phyloP scores from a whole-genome alignment of 345 rosid genomes.

The Reutealis trisperma region DNA sequence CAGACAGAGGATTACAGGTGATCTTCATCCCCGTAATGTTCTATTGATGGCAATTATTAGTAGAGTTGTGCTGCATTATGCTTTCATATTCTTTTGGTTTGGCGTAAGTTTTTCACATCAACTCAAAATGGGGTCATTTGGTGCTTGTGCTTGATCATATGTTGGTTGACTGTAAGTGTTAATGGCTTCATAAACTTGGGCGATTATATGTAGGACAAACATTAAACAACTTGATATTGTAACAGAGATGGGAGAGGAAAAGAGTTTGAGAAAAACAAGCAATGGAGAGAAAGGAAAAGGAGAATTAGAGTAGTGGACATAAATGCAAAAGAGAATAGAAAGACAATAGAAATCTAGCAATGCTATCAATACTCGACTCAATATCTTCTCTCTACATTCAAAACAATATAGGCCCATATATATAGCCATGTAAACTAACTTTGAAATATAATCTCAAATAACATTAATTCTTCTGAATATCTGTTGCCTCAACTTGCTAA shows the following conservation, averaged over 20 bases:
- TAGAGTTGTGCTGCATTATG: neutral
- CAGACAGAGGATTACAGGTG: slow-evolving; percentile 75
- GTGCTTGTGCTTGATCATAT: neutral
- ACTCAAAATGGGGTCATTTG: neutral
- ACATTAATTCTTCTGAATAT: too few species aligned
- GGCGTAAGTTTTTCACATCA: neutral
- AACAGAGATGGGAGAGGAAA: neutral
- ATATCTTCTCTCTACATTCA: too few species aligned
- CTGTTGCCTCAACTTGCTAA: too few species aligned
- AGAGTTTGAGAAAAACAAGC: too few species aligned
- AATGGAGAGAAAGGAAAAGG: neutral
- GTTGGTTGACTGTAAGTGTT: neutral
- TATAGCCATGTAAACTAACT: too few species aligned
- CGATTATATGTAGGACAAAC: neutral
- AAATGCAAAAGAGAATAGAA: too few species aligned
- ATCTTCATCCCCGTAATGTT: slow-evolving; percentile 18
- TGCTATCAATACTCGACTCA: too few species aligned
- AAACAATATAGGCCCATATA: too few species aligned
- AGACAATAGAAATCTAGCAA: too few species aligned
- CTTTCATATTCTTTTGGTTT: neutral
- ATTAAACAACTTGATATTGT: neutral
- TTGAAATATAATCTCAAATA: too few species aligned
- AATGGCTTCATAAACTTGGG: neutral
- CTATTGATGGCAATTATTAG: neutral
- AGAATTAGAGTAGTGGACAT: neutral